These are phyloP conservation scores for Tolypocladium album DNA, from an alignment of 2,329 filamentous ascomycete species.

Conservation along the genomic window DNA sequence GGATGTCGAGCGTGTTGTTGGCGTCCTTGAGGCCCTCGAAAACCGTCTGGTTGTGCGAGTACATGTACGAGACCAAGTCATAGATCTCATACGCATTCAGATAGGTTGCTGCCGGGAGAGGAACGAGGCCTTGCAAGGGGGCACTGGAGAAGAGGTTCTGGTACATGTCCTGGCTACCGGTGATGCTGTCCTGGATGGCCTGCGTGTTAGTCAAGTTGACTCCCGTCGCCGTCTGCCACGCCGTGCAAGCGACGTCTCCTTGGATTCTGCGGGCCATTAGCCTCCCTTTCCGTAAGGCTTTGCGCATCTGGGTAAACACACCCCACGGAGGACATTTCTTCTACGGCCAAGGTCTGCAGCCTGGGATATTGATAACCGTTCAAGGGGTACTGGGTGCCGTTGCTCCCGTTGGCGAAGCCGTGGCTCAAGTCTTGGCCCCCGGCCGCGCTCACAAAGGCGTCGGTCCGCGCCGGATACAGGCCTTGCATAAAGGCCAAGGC, in stretches of 20 bases:
- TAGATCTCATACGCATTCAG: slow-evolving; percentile 42
- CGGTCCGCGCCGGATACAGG: slow-evolving; percentile 62
- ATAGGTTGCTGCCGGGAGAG: slow-evolving; percentile 24
- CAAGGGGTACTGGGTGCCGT: slow-evolving; percentile 52
- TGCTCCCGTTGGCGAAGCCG: slow-evolving; percentile 21
- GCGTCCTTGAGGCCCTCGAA: slow-evolving; percentile 22
- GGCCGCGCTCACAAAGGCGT: slow-evolving; percentile 15
- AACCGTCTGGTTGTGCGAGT: slow-evolving; percentile 37
- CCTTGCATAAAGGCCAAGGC: slow-evolving; percentile 74
- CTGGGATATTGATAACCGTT: slow-evolving; percentile 73
- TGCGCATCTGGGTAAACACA: slow-evolving; percentile 15
- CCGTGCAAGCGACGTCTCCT: slow-evolving; percentile 25
- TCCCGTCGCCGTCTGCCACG: slow-evolving; percentile 21
- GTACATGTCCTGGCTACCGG: slow-evolving; percentile 29
- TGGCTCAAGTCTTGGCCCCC: slow-evolving; percentile 31
- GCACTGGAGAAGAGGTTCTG: slow-evolving; percentile 24
- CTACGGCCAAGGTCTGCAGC: slow-evolving; percentile 40
- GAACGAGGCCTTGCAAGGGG: slow-evolving; percentile 27
- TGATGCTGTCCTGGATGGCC: slow-evolving; percentile 12
- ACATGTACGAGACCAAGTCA: slow-evolving; percentile 44
- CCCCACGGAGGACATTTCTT: slow-evolving; percentile 35
- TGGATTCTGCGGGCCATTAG: slow-evolving; percentile 19
- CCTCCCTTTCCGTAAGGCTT: not conserved
- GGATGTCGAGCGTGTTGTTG: slow-evolving; percentile 24
- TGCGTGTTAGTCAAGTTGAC: slow-evolving; percentile 14